Conservation (phyloP, 73 alveolate species). For the Blepharisma japonicum region DNA sequence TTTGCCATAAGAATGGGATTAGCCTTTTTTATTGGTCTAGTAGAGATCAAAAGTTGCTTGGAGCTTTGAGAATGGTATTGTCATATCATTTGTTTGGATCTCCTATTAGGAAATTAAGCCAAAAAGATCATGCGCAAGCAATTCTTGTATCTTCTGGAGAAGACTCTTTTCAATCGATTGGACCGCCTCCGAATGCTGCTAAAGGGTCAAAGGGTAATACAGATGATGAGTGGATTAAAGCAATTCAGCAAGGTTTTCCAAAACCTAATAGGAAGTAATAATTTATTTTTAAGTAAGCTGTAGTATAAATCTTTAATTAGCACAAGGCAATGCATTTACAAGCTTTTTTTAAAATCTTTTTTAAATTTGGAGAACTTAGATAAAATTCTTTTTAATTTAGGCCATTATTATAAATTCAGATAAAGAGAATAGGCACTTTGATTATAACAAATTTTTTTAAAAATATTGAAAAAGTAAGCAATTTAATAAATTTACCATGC, state of each 20-base stretch:
- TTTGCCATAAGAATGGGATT: conserved; percentile 44
- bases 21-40: not conserved
- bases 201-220: not conserved
- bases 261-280: not conserved
- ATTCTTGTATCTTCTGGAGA: not conserved
- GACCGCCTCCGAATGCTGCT: conserved; percentile 12
- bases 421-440: too few relatives aligned
- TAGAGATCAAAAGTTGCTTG: not conserved
- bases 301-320: too few relatives aligned
- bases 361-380: too few relatives aligned
- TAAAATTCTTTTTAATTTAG: too few relatives aligned
- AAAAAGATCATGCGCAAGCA: conserved; percentile 21
- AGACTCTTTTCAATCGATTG: conserved; percentile 18
- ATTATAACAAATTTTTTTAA: too few relatives aligned
- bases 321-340: too few relatives aligned
- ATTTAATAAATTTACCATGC: too few relatives aligned
- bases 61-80: not conserved
- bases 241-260: not conserved
- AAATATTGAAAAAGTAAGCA: too few relatives aligned
- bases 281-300: too few relatives aligned
- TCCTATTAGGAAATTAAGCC: not conserved
- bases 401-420: too few relatives aligned
- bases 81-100: conserved; percentile 8
- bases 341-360: too few relatives aligned
- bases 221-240: conserved; percentile 23